A percentile compares a stretch with the other conserved stretches of the same genome.
Evolutionary conservation across 1,284 basidiomycete species (phyloP).

Genomic region (Pseudozyma pruni): DNA sequence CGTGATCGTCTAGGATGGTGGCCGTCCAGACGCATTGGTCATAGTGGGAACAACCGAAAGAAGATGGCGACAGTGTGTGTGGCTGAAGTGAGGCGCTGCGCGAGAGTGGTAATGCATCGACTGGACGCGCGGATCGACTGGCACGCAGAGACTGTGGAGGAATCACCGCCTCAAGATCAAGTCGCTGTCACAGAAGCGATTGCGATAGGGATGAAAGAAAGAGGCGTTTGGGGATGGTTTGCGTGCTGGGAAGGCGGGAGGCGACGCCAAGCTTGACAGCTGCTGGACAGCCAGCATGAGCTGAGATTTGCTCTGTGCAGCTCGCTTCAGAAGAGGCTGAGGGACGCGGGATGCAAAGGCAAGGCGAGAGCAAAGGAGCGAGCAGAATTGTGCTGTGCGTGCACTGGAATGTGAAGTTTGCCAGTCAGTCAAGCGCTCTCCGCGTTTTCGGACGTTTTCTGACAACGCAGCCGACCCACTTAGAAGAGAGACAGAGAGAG

Average conservation of each 20-base stretch:
- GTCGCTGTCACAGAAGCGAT: too few species aligned
- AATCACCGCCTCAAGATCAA: too few species aligned
- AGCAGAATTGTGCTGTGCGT: not conserved
- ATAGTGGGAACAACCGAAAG: conserved; percentile 1
- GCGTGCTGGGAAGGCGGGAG: not conserved
- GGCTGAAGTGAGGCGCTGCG: not conserved
- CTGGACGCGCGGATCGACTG: conserved; percentile 1
- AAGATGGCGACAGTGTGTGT: not conserved
- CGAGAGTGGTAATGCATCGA: not conserved
- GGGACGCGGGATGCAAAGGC: not conserved
- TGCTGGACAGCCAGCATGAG: not conserved
- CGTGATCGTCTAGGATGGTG: not conserved
- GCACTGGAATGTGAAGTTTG: too few species aligned
- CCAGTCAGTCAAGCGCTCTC: too few species aligned
- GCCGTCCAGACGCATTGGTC: conserved; percentile 13
- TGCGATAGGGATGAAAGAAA: not conserved
- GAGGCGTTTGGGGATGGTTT: too few species aligned
- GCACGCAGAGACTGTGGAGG: conserved; percentile 17
- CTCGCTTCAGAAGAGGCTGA: too few species aligned
- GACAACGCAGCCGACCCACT: too few species aligned
- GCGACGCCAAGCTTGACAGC: conserved; percentile 9
- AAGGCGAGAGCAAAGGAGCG: not conserved
- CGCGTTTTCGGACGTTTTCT: too few species aligned
- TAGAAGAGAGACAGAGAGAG: too few species aligned
- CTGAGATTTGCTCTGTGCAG: not conserved